phyloP scores from a whole-genome alignment of 106 monocot genomes.

The Vanilla planifolia region DNA sequence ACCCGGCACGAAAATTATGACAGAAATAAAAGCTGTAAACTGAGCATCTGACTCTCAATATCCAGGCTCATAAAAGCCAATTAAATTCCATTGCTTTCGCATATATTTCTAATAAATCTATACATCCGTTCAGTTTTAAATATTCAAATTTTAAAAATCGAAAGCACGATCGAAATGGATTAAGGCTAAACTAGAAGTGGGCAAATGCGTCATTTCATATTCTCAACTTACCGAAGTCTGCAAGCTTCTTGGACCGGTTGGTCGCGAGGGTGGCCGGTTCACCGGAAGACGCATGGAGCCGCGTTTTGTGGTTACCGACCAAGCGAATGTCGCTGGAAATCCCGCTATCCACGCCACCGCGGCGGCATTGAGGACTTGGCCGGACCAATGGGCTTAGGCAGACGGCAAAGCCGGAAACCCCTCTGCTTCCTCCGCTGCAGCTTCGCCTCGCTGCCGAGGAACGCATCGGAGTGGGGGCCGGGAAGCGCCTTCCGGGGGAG shows the following conservation, averaged over 20 bases:
- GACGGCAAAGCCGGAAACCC: constrained; percentile 31
- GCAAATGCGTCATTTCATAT: constrained; percentile 20
- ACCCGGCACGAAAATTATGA: too few species aligned
- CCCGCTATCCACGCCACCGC: background rate
- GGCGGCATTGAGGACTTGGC: constrained; percentile 9
- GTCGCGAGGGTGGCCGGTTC: background rate
- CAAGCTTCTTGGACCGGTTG: constrained; percentile 34
- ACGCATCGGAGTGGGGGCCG: constrained; percentile 23
- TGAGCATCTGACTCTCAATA: too few species aligned
- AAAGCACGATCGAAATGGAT: too few species aligned
- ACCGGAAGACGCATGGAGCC: constrained; percentile 4
- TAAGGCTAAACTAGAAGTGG: background rate
- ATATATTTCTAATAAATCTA: too few species aligned
- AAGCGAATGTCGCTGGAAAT: constrained; percentile 10
- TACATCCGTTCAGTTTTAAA: too few species aligned
- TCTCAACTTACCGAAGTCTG: constrained; percentile 30
- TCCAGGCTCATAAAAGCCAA: too few species aligned
- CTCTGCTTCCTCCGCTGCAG: background rate
- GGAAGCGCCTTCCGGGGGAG: constrained; percentile 7
- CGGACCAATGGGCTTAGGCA: constrained; percentile 49
- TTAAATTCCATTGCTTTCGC: too few species aligned
- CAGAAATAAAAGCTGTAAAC: too few species aligned
- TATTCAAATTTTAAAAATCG: too few species aligned
- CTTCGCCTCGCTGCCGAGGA: background rate
- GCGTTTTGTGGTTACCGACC: background rate